A percentile compares a stretch with the other conserved stretches of the same genome.
phyloP scores from a whole-genome alignment of 306 rosid genomes.

The Inga leiocalycina region DNA sequence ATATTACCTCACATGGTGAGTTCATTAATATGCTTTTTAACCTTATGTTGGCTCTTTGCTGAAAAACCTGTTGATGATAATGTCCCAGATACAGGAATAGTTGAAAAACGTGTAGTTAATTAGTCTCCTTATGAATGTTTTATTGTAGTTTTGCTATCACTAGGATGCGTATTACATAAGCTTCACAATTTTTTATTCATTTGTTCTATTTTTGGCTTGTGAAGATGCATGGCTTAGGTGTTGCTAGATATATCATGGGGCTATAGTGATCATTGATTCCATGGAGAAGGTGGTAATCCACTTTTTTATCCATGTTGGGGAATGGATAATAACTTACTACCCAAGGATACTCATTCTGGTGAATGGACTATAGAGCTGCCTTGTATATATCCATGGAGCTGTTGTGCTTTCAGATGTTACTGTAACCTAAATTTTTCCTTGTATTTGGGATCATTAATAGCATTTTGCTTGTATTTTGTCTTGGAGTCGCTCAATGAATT shows the following conservation, averaged over 20 bases:
- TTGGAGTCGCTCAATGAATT: background rate
- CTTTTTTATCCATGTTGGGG: conserved; percentile 14
- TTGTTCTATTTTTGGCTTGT: background rate
- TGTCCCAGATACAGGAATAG: background rate
- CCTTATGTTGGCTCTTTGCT: background rate
- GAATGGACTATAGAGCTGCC: conserved; percentile 3
- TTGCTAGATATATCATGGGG: background rate
- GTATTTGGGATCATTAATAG: background rate
- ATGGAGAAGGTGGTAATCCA: too few species aligned
- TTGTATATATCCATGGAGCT: conserved; percentile 1
- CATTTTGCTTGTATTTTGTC: background rate
- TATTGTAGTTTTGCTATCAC: background rate
- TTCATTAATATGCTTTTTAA: background rate
- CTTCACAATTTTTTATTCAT: background rate
- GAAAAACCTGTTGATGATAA: background rate
- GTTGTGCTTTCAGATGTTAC: background rate
- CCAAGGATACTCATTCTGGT: background rate
- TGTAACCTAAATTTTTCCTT: background rate
- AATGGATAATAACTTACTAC: background rate
- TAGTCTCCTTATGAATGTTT: conserved; percentile 1
- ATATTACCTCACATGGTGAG: background rate
- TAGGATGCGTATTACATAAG: background rate
- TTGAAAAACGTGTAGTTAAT: background rate
- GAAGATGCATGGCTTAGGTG: background rate
- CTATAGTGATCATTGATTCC: too few species aligned